Base-by-base conservation (phyloP, 1,284 basidiomycete species). In the Trichosporon ovoides region DNA sequence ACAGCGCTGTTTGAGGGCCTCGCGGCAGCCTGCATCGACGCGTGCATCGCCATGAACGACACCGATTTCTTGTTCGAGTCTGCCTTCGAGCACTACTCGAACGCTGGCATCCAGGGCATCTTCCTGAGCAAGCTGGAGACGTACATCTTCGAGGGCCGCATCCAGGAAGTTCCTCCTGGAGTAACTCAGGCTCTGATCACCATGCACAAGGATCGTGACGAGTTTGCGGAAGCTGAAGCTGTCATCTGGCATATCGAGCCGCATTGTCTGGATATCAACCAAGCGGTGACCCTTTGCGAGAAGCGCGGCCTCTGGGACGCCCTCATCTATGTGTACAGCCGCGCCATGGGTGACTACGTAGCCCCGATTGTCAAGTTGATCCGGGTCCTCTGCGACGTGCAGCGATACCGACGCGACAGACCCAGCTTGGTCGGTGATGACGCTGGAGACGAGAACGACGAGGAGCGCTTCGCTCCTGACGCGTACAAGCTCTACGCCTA, bases 241-340 rank as follows among this genome's bases (percentile, higher is more conserved):
- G 81, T 98, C 59, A 95, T 99, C 56, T 97, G 93, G 90, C 91
- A 96, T 72, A 91, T 98, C 59, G 89, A 97, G 66, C 92, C 95
- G 0, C 80, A 84, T 13, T 90, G 87, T 66, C 80, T 99, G 58
- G 96, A 99, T 71, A 87, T 98, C 73, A 89, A 98, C 71, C 96
- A 98, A 76, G 88, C 88, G 1, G 87, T 98, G 61, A 83, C 78
- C 16, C 80, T 99, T 4, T 98, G 96, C 70, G 86, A 91, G 69
- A 81, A 81, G 56, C 84, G 91, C 68, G 81, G 83, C 31, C 82
- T 98, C 2, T 97, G 93, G 79, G 95, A 98, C 70, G 94, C 95
- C 0, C 82, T 98, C 60, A 88, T 95, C 61, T 94, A 97, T 72
- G 87, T 98, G 35, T 96, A 93, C 76, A 96, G 88, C 12, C 83